phyloP scores from a whole-genome alignment of 805 yeast species.

The Wickerhamomyces silvicola region DNA sequence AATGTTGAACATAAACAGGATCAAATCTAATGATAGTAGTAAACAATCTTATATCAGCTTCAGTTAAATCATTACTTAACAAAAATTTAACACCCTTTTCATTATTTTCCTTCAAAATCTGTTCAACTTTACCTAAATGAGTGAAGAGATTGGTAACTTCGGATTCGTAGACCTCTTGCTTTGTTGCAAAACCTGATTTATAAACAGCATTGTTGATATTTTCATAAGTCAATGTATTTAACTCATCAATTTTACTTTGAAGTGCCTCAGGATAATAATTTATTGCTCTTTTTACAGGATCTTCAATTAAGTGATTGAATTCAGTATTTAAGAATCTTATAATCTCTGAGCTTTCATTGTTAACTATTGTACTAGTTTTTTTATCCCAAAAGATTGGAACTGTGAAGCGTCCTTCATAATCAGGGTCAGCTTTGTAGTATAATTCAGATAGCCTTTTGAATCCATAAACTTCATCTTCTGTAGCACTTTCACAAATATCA shows the following conservation, averaged over 20 bases:
- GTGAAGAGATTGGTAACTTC: slow-evolving; percentile 59
- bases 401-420: slow-evolving; percentile 77
- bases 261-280: slow-evolving; percentile 59
- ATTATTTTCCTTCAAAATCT: slow-evolving; percentile 39
- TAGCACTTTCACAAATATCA: slow-evolving; percentile 35
- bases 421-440: slow-evolving; percentile 68
- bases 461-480: slow-evolving; percentile 57
- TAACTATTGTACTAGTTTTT: slow-evolving; percentile 75
- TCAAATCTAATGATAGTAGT: slow-evolving; percentile 89
- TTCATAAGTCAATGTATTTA: slow-evolving; percentile 79
- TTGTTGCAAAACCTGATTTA: slow-evolving; percentile 84
- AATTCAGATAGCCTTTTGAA: slow-evolving; percentile 57
- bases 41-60: slow-evolving; percentile 83
- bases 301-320: slow-evolving; percentile 51
- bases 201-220: slow-evolving; percentile 89
- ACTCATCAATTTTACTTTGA: slow-evolving; percentile 57
- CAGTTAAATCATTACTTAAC: slow-evolving; percentile 66
- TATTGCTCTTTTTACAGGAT: slow-evolving; percentile 39
- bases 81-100: slow-evolving; percentile 34
- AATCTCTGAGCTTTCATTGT: slow-evolving; percentile 86
- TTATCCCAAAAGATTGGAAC: slow-evolving; percentile 94
- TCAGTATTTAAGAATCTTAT: slow-evolving; percentile 77
- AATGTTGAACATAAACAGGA: slow-evolving; percentile 90
- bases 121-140: slow-evolving; percentile 66
- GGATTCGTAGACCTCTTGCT: slow-evolving; percentile 73